These are phyloP conservation scores for Evansstolkia leycettana DNA, from an alignment of 495 filamentous ascomycete species.

Conservation along the genomic window DNA sequence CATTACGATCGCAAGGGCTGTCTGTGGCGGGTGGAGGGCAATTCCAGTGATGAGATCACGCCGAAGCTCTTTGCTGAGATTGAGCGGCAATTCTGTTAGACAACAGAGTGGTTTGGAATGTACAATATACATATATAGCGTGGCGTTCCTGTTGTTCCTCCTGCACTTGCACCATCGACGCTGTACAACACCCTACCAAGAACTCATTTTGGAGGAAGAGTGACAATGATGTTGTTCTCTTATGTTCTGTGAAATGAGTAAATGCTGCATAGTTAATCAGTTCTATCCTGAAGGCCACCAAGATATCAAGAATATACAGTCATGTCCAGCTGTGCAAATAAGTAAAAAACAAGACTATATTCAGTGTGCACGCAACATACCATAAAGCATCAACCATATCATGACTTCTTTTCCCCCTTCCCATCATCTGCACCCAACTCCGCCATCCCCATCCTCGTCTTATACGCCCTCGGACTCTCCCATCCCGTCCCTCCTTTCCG, in stretches of 20 bases:
- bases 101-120: constrained; percentile 1
- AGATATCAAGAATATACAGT: too few relatives aligned
- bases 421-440: constrained; percentile 18
- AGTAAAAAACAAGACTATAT: too few relatives aligned
- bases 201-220: too few relatives aligned
- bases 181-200: too few relatives aligned
- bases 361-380: too few relatives aligned
- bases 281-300: too few relatives aligned
- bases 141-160: not conserved
- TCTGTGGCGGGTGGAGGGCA: constrained; percentile 74
- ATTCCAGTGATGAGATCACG: constrained; percentile 87
- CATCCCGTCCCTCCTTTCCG: constrained; percentile 16
- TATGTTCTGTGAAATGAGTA: too few relatives aligned
- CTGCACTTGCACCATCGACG: not conserved
- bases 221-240: too few relatives aligned
- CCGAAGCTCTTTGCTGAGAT: constrained; percentile 75
- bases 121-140: constrained; percentile 10
- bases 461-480: constrained; percentile 82
- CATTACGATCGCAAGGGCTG: constrained; percentile 83
- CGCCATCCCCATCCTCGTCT: constrained; percentile 45
- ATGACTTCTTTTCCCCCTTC: too few relatives aligned
- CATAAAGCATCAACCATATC: too few relatives aligned
- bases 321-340: too few relatives aligned
- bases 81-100: constrained; percentile 55
- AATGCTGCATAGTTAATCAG: too few relatives aligned